Evolutionary conservation across 2,329 filamentous ascomycete species (phyloP).

Genomic region (Paecilomyces niveus): DNA sequence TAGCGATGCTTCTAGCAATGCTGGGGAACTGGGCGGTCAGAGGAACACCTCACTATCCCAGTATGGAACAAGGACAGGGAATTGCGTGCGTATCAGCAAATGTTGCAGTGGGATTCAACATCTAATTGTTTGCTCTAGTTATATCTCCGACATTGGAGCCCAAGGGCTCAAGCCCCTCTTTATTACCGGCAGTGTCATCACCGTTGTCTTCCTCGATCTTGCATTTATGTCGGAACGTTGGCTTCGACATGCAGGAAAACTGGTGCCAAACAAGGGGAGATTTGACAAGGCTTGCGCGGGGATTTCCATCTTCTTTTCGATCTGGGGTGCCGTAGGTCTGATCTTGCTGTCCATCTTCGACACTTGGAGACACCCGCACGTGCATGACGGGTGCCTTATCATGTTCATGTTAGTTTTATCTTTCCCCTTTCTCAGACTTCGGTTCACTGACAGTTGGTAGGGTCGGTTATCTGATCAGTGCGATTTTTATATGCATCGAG

Average conservation of each 20-base stretch:
- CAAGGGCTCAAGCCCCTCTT: slow-evolving; percentile 55
- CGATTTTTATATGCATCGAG: slow-evolving; percentile 83
- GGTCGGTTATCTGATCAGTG: slow-evolving; percentile 73
- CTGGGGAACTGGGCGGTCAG: slow-evolving; percentile 48
- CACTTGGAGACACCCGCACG: slow-evolving; percentile 56
- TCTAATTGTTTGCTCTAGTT: slow-evolving; percentile 18
- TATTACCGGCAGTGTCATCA: slow-evolving; percentile 53
- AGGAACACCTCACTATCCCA: slow-evolving; percentile 46
- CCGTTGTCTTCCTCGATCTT: slow-evolving; percentile 72
- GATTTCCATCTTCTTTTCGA: slow-evolving; percentile 50
- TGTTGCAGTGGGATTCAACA: neutral
- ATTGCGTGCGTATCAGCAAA: slow-evolving; percentile 42
- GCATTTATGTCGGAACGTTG: slow-evolving; percentile 76
- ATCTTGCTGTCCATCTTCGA: slow-evolving; percentile 83
- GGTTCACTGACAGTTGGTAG: slow-evolving; percentile 11
- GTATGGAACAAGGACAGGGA: slow-evolving; percentile 45
- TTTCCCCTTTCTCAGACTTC: neutral
- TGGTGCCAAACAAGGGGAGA: slow-evolving; percentile 60
- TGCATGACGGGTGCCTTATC: slow-evolving; percentile 70
- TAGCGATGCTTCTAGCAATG: slow-evolving; percentile 55
- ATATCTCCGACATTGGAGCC: slow-evolving; percentile 52
- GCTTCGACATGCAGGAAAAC: slow-evolving; percentile 72
- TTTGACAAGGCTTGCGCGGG: slow-evolving; percentile 33
- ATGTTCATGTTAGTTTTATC: slow-evolving; percentile 60
- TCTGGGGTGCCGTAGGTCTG: slow-evolving; percentile 70